phyloP scores from a whole-genome alignment of 2,329 filamentous ascomycete genomes.

The Didymella sp. region DNA sequence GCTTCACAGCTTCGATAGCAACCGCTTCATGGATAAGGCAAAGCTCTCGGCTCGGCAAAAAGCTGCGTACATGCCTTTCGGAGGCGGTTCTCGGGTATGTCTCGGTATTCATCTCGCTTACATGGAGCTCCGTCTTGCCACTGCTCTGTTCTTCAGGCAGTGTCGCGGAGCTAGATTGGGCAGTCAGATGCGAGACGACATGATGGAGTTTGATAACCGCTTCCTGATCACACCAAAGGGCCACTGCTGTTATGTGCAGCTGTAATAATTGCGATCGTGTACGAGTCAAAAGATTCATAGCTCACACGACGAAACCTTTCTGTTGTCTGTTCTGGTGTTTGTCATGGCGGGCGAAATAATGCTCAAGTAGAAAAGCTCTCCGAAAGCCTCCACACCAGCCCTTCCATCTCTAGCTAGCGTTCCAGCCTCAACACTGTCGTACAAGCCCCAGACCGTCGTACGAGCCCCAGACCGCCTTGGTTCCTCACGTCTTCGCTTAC shows the following conservation, averaged over 20 bases:
- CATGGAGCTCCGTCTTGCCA: constrained; percentile 61
- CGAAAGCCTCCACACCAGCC: constrained; percentile 6
- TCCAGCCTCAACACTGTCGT: not conserved
- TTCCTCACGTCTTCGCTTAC: not conserved
- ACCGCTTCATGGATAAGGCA: constrained; percentile 36
- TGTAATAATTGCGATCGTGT: constrained; percentile 11
- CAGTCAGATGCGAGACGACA: constrained; percentile 37
- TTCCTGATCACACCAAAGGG: constrained; percentile 52
- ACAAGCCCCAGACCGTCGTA: constrained; percentile 8
- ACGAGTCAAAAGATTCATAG: constrained; percentile 1
- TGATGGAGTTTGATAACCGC: constrained; percentile 52
- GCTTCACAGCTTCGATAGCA: constrained; percentile 39
- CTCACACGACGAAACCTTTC: not conserved
- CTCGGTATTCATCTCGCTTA: constrained; percentile 71
- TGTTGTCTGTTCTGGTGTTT: not conserved
- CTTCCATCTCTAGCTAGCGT: not conserved
- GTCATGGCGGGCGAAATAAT: constrained; percentile 12
- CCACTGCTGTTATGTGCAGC: constrained; percentile 49
- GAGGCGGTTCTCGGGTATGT: constrained; percentile 70
- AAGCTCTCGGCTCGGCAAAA: constrained; percentile 41
- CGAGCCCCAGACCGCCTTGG: constrained; percentile 6
- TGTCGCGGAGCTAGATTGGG: constrained; percentile 46
- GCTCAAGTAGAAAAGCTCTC: constrained; percentile 10
- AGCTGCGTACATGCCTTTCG: constrained; percentile 70
- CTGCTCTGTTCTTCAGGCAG: constrained; percentile 59